phyloP scores from a whole-genome alignment of 208 protist species.

The Acanthamoeba culbertsoni region DNA sequence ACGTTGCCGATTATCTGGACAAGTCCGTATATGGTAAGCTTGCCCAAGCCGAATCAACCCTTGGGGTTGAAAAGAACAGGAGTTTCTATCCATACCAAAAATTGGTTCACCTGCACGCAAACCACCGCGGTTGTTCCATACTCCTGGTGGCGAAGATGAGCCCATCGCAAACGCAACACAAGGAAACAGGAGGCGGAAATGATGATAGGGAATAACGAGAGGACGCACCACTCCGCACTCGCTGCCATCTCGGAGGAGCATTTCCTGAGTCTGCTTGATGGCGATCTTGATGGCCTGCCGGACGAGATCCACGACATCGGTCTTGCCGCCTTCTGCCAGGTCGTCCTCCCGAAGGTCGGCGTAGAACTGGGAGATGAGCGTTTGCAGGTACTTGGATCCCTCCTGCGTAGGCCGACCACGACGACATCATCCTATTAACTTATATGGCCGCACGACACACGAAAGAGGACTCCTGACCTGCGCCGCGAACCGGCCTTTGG shows the following conservation, averaged over 20 bases:
- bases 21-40: not conserved
- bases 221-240: not conserved
- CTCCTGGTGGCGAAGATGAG: not conserved
- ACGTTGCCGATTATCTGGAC: constrained; percentile 1
- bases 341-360: not conserved
- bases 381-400: not conserved
- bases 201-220: not conserved
- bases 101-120: not conserved
- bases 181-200: not conserved
- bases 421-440: not conserved
- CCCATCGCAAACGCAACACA: not conserved
- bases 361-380: not conserved
- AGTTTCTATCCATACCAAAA: not conserved
- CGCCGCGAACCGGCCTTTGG: not conserved
- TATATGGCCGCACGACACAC: not conserved
- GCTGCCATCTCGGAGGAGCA: not conserved
- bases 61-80: not conserved
- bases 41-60: not conserved
- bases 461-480: not conserved
- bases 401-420: not conserved
- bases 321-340: not conserved
- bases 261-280: not conserved
- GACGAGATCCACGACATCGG: not conserved
- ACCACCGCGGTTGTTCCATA: constrained; percentile 52
- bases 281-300: not conserved